Evolutionary conservation across 2,329 filamentous ascomycete species (phyloP).

Genomic region (Alternaria sp.): DNA sequence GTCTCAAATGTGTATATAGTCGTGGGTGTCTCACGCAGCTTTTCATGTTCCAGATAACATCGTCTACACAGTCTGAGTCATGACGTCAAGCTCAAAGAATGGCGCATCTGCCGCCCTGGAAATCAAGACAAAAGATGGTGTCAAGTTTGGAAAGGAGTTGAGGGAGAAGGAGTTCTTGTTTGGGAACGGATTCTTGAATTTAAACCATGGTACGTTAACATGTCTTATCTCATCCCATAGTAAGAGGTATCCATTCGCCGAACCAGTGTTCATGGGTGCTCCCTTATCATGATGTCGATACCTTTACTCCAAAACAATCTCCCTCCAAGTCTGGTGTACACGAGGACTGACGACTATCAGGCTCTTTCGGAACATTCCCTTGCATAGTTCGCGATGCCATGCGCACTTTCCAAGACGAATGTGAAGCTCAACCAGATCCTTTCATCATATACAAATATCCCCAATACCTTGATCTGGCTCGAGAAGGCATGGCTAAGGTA

Average conservation of each 20-base stretch:
- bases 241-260: neutral
- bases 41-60: neutral
- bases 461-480: slow-evolving; percentile 68
- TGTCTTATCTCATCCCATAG: neutral
- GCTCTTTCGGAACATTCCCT: slow-evolving; percentile 84
- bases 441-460: slow-evolving; percentile 78
- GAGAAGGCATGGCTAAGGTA: slow-evolving; percentile 63
- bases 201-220: slow-evolving; percentile 75
- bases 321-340: neutral
- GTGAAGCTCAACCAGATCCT: slow-evolving; percentile 75
- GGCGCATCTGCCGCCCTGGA: slow-evolving; percentile 17
- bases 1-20: slow-evolving; percentile 1
- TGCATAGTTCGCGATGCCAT: slow-evolving; percentile 66
- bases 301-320: neutral
- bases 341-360: slow-evolving; percentile 42
- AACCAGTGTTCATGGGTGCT: neutral
- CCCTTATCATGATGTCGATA: neutral
- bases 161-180: slow-evolving; percentile 73
- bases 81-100: slow-evolving; percentile 20
- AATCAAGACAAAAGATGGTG: slow-evolving; percentile 29
- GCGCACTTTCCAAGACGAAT: slow-evolving; percentile 70
- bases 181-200: slow-evolving; percentile 71
- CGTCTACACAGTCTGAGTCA: slow-evolving; percentile 11
- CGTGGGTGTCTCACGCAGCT: neutral
- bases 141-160: slow-evolving; percentile 62